These are phyloP conservation scores for Hygrocybe punicea DNA, from an alignment of 768 basidiomycete genomes.

Conservation along the genomic window DNA sequence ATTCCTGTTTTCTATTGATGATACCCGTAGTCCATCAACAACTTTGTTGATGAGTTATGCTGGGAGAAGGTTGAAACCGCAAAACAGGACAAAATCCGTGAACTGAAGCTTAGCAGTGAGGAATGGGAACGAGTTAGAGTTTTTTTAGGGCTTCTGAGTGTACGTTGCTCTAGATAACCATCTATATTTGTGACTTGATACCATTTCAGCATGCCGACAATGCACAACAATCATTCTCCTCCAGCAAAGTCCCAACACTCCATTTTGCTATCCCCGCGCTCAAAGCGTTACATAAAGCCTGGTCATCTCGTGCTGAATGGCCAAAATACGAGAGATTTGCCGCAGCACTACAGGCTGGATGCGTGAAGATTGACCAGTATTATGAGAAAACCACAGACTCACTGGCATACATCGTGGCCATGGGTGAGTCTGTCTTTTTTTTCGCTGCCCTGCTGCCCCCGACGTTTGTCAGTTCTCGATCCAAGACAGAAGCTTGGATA, in stretches of 20 bases:
- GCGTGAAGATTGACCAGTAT: slow-evolving; percentile 29
- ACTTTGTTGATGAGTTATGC: background rate
- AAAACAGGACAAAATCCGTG: background rate
- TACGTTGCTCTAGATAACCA: background rate
- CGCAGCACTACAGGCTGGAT: slow-evolving; percentile 22
- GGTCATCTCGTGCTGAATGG: slow-evolving; percentile 14
- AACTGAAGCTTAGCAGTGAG: background rate
- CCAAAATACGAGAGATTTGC: slow-evolving; percentile 20
- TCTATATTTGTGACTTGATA: background rate
- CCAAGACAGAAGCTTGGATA: slow-evolving; percentile 19
- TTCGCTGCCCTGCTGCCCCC: background rate
- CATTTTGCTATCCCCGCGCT: slow-evolving; percentile 33
- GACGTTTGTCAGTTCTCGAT: slow-evolving; percentile 20
- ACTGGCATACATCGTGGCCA: slow-evolving; percentile 30
- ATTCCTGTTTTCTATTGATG: background rate
- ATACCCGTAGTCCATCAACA: background rate
- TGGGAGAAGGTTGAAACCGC: background rate
- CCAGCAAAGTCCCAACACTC: slow-evolving; percentile 26
- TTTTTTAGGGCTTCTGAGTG: background rate
- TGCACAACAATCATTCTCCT: slow-evolving; percentile 34
- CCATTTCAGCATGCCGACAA: slow-evolving; percentile 28
- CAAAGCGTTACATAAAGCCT: slow-evolving; percentile 29
- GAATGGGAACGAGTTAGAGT: background rate
- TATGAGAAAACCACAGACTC: slow-evolving; percentile 27
- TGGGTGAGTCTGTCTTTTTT: slow-evolving; percentile 18